Base-by-base conservation (phyloP, 768 basidiomycete genomes). In the Butyriboletus loyo region DNA sequence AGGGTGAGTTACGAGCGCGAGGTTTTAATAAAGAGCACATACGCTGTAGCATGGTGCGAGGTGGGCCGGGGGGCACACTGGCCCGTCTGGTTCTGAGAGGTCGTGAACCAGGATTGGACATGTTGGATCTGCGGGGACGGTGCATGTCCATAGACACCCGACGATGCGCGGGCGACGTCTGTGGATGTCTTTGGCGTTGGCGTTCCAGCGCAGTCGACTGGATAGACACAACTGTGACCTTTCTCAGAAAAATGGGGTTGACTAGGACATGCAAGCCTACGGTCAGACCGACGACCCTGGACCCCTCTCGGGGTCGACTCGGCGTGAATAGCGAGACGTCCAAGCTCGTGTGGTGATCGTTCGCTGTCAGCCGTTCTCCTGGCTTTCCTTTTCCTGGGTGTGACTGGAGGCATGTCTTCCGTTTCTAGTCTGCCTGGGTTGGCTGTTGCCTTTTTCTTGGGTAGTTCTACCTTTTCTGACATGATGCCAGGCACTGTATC, bases 11-110 rank as follows among this genome's bases (percentile, higher is more conserved):
- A 38, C 34, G 46, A 39, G 30, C 5, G 10, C 47, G 10, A 30
- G 35, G 24, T 25, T 50, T 45, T 31, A 7, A 28, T 17, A 24
- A 50, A 53, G 42, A 44, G 35, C 19, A 62, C 84, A 56, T 71
- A 90, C 88, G 85, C 63, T 90, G 80, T 36, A 90, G 65, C 77
- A 89, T 82, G 17, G 77, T 79, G 48, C 79, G 72, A 39, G 73
- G 73, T 17, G 73, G 72, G 19, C 64, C 64, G 10, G 56, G 47
- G 46, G 62, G 63, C 41, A 63, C 54, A 36, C 59, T 67, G 14
- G 56, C 53, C 47, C 60, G 65, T 46, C 58, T 64, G 31, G 60
- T 54, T 57, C 64, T 57, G 43, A 61, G 58, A 39, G 67, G 57
- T 42, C 58, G 66, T 21, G 65, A 60, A 44, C 58, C 45, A 31